Conservation (phyloP, 1,284 basidiomycete genomes). For the Puccinia novopanici region DNA sequence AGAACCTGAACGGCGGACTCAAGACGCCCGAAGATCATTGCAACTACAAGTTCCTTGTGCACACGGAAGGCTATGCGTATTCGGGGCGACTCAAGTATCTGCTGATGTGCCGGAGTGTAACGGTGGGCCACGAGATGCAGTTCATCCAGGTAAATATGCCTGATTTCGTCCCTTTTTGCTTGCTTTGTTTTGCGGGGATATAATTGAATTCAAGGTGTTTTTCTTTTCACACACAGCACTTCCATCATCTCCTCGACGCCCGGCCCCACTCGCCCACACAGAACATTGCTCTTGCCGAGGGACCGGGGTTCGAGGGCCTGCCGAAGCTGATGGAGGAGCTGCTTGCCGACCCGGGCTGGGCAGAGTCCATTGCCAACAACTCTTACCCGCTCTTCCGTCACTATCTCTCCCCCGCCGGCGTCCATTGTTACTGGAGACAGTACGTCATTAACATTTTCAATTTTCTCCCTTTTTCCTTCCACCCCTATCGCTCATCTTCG, state of each 20-base stretch:
- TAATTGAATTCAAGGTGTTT: background rate
- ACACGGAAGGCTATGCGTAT: conserved; percentile 60
- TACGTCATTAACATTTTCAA: conserved; percentile 1
- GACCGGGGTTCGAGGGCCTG: conserved; percentile 56
- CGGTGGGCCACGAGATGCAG: conserved; percentile 57
- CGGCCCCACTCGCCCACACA: conserved; percentile 57
- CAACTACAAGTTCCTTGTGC: conserved; percentile 59
- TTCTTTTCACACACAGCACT: conserved; percentile 55
- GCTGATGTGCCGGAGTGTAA: conserved; percentile 59
- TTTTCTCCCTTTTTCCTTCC: background rate
- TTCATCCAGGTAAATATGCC: conserved; percentile 50
- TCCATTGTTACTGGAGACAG: conserved; percentile 56
- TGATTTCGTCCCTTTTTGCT: conserved; percentile 12
- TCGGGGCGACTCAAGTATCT: conserved; percentile 60
- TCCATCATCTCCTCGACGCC: conserved; percentile 59
- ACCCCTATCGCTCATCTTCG: background rate
- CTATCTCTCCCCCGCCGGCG: conserved; percentile 57
- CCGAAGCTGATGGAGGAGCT: conserved; percentile 58
- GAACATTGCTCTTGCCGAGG: conserved; percentile 58
- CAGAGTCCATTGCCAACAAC: conserved; percentile 58
- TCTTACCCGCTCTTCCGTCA: conserved; percentile 57
- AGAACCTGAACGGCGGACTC: conserved; percentile 48
- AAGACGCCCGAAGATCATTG: conserved; percentile 59
- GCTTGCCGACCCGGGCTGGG: conserved; percentile 54
- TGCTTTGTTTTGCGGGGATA: conserved; percentile 31